These are phyloP conservation scores for Lactarius evosmus DNA, from an alignment of 768 basidiomycete species.

Conservation along the genomic window DNA sequence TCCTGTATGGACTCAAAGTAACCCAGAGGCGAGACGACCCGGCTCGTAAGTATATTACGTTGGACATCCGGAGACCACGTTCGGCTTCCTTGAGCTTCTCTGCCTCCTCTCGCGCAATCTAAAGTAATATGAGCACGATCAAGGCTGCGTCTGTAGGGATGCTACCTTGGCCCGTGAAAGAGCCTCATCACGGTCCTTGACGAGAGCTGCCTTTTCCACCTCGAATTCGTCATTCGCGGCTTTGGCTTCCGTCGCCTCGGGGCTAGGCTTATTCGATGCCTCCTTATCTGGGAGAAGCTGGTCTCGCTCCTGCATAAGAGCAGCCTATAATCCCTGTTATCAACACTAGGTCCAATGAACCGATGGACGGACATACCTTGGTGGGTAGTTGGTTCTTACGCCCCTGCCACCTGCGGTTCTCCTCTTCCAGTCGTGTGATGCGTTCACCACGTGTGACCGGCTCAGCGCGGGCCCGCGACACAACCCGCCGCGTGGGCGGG, in stretches of 20 bases:
- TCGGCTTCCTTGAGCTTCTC: slow-evolving; percentile 30
- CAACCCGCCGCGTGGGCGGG: slow-evolving; percentile 88
- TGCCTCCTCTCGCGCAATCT: slow-evolving; percentile 30
- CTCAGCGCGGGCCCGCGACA: slow-evolving; percentile 80
- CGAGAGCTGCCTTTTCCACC: slow-evolving; percentile 54
- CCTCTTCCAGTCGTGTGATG: slow-evolving; percentile 66
- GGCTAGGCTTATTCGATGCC: slow-evolving; percentile 35
- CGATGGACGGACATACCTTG: slow-evolving; percentile 51
- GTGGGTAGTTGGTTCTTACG: slow-evolving; percentile 75
- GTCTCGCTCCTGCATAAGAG: slow-evolving; percentile 58
- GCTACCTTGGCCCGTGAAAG: slow-evolving; percentile 55
- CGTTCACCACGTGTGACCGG: slow-evolving; percentile 67
- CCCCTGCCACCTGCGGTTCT: slow-evolving; percentile 80
- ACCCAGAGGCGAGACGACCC: background rate
- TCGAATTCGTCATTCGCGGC: slow-evolving; percentile 47
- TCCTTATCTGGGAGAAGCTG: slow-evolving; percentile 59
- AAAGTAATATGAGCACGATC: background rate
- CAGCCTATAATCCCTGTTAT: slow-evolving; percentile 38
- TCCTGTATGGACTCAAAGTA: slow-evolving; percentile 41
- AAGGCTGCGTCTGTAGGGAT: background rate
- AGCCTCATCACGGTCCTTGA: slow-evolving; percentile 57
- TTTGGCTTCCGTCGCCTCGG: slow-evolving; percentile 27
- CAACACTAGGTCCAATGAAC: background rate
- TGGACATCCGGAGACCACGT: slow-evolving; percentile 27
- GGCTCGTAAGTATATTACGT: slow-evolving; percentile 22